Conservation (phyloP, 495 filamentous ascomycete species). For the Xylaria venustula region DNA sequence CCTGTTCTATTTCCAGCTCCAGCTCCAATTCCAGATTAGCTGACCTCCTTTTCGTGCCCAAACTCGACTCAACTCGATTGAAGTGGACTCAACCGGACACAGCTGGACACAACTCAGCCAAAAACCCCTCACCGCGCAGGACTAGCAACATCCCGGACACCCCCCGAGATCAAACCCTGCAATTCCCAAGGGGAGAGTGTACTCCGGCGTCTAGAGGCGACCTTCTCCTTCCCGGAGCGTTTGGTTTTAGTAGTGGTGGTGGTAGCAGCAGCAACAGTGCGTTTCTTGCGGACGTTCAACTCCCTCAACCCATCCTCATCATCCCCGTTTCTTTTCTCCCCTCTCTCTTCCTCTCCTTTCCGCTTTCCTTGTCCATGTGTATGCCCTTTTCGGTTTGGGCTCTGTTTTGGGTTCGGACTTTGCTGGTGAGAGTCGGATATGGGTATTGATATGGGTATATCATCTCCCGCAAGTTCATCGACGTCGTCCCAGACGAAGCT, state of each 20-base stretch:
- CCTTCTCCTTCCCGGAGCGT: no score
- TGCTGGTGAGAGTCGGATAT: no score
- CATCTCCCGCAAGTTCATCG: slow-evolving; percentile 7
- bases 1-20: no score
- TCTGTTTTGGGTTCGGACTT: no score
- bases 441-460: no score
- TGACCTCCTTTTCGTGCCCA: no score
- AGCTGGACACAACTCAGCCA: no score
- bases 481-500: background rate
- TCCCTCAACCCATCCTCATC: background rate
- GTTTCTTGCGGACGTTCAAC: slow-evolving; percentile 35
- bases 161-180: slow-evolving; percentile 56
- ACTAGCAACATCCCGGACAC: slow-evolving; percentile 8
- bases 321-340: background rate
- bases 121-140: background rate
- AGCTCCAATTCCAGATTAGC: no score
- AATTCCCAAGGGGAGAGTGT: slow-evolving; percentile 73
- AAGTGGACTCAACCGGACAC: no score
- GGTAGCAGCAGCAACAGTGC: slow-evolving; percentile 40
- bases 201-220: slow-evolving; percentile 59
- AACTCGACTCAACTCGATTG: no score
- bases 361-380: background rate
- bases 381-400: no score
- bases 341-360: background rate
- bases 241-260: no score